Evolutionary conservation across 2,329 filamentous ascomycete genomes (phyloP).

Genomic region (Botrytis aclada): DNA sequence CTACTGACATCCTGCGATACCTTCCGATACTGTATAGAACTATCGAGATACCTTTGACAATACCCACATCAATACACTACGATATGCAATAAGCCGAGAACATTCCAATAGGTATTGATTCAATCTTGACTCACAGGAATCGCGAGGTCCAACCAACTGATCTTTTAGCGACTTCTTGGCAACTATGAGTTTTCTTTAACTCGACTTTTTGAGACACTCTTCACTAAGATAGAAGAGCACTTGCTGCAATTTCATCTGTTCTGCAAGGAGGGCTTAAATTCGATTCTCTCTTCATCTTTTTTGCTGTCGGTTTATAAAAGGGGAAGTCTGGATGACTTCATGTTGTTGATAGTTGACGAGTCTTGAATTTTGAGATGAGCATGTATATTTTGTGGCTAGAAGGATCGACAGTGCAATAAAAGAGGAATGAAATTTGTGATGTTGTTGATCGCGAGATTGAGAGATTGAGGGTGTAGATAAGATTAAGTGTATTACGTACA

Average conservation of each 20-base stretch:
- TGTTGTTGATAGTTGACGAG: no score
- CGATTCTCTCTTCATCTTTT: background rate
- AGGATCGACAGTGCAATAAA: background rate
- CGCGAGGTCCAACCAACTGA: background rate
- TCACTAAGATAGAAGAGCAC: background rate
- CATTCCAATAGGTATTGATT: no score
- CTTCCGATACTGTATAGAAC: no score
- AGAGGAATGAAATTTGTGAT: background rate
- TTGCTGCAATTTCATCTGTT: no score
- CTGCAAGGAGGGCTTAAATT: background rate
- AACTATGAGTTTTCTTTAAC: background rate
- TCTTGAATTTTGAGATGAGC: background rate
- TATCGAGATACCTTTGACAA: background rate
- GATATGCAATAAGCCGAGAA: background rate
- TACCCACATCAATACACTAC: background rate
- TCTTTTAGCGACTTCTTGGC: background rate
- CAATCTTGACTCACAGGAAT: background rate
- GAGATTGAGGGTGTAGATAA: background rate
- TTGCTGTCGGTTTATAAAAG: background rate
- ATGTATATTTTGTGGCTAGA: background rate
- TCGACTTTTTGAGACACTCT: background rate
- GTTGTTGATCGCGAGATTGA: background rate
- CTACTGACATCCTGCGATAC: background rate
- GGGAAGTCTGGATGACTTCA: no score
- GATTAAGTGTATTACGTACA: background rate